phyloP scores from a whole-genome alignment of 192 early-diverging fungal genomes.

The Mortierella alpina region DNA sequence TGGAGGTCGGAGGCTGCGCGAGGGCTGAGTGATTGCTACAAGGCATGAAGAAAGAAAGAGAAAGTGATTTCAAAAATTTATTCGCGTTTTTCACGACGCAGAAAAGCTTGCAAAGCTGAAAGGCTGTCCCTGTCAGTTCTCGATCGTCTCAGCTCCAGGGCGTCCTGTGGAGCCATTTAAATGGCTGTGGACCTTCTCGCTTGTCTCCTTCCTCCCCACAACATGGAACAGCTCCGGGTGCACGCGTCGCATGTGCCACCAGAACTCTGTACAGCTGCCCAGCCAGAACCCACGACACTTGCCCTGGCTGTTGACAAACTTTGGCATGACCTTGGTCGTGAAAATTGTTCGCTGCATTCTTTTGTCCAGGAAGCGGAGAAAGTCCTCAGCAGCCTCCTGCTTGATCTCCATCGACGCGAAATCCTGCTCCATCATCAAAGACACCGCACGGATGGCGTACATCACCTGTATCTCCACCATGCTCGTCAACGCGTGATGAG shows the following conservation, averaged over 20 bases:
- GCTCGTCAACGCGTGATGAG: conserved; percentile 29
- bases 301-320: conserved; percentile 28
- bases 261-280: conserved; percentile 41
- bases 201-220: not conserved
- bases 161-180: not conserved
- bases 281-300: conserved; percentile 46
- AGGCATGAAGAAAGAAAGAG: too few relatives aligned
- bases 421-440: conserved; percentile 47
- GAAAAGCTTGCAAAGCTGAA: too few relatives aligned
- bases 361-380: conserved; percentile 16
- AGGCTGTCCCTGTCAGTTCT: too few relatives aligned
- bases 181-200: not conserved
- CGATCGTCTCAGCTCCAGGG: not conserved
- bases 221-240: conserved; percentile 29
- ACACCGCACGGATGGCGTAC: conserved; percentile 29
- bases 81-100: too few relatives aligned
- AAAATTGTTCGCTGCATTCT: conserved; percentile 24
- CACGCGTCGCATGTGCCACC: conserved; percentile 28
- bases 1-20: too few relatives aligned
- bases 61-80: too few relatives aligned
- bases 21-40: too few relatives aligned
- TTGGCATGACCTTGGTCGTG: conserved; percentile 34
- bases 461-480: conserved; percentile 36
- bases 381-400: conserved; percentile 38
- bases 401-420: conserved; percentile 35